Evolutionary conservation across 2,329 filamentous ascomycete species (phyloP).

Genomic region (Colletotrichum zoysiae): DNA sequence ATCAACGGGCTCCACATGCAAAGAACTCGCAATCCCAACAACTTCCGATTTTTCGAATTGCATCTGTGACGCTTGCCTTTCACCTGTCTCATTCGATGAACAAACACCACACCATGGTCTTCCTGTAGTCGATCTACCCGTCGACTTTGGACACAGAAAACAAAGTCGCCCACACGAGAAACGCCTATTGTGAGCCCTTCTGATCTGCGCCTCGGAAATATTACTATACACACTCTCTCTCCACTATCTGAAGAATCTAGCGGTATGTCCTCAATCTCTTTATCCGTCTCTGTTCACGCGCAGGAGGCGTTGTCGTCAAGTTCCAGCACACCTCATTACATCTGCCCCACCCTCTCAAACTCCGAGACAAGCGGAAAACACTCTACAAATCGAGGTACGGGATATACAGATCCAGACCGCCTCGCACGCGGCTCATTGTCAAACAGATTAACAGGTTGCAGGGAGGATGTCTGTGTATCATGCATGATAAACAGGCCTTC

Average conservation of each 20-base stretch:
- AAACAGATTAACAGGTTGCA: not conserved
- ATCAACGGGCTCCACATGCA: not conserved
- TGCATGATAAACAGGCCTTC: not conserved
- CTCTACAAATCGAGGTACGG: not conserved
- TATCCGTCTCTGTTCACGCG: not conserved
- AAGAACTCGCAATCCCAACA: not conserved
- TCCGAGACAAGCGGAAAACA: not conserved
- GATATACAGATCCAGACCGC: not conserved
- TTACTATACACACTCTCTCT: not conserved
- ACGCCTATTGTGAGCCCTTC: not conserved
- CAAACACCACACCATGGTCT: not conserved
- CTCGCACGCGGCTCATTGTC: not conserved
- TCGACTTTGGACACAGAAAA: not conserved
- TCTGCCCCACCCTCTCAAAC: not conserved
- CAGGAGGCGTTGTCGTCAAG: not conserved
- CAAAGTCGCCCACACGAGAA: not conserved
- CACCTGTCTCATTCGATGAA: not conserved
- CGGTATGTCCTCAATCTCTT: not conserved
- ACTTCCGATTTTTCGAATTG: not conserved
- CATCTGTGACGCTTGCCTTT: not conserved
- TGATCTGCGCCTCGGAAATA: not conserved
- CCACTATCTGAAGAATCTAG: no score
- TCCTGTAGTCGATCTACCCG: not conserved
- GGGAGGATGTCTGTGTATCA: not conserved
- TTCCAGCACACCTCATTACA: not conserved